Base-by-base conservation (phyloP, 495 filamentous ascomycete species). In the Hyaloscypha finlandica region DNA sequence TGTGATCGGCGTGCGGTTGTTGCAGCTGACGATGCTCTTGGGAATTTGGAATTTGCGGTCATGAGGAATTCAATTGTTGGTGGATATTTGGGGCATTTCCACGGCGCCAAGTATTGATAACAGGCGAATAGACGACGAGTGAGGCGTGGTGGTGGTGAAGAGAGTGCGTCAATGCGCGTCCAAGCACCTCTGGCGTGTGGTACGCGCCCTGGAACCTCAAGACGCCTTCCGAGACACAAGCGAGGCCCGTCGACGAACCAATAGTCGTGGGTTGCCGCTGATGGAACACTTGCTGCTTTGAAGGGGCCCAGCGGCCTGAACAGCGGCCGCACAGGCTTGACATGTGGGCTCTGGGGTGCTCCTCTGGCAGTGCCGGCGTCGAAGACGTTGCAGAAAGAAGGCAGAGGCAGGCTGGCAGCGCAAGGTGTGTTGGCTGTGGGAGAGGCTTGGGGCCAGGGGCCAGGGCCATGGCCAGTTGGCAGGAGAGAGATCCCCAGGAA, bases 121-220 rank as follows among this genome's bases (percentile, higher is more conserved):
- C 42, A 48, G 42, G 42, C 42, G 42, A 48, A 48, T 48, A 48
- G 42, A 19, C 42, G 42, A 48, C 42, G 42, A 3, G 9, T 16
- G 16, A 48, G 0, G 42, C 35, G 42, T 48, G 9, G 42, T 12
- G 42, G 42, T 19, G 9, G 42, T 14, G 11, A 12, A 48, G 42
- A 1, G 9, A 19, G 6, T 19, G 52, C 1, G 1, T 52, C 31
- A 4, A 35, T 54, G 51, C 55, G 31, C 55, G 57, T 59, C 57
- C 55, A 66, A 29, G 54, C 56, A 42, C 65, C 0, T 56, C 9
- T 63, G 64, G 59, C 33, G 48, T 63, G 64, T 48, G n/a, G n/a
- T 71, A 71, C 66, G 68, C 71, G 71, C 71, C 71, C 63, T 73
- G 68, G 37, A 71, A 73, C 68, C 63, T 65, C 63, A 65, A 37